Base-by-base conservation (phyloP, 2,329 filamentous ascomycete species). In the Aspergillus ochraceus region DNA sequence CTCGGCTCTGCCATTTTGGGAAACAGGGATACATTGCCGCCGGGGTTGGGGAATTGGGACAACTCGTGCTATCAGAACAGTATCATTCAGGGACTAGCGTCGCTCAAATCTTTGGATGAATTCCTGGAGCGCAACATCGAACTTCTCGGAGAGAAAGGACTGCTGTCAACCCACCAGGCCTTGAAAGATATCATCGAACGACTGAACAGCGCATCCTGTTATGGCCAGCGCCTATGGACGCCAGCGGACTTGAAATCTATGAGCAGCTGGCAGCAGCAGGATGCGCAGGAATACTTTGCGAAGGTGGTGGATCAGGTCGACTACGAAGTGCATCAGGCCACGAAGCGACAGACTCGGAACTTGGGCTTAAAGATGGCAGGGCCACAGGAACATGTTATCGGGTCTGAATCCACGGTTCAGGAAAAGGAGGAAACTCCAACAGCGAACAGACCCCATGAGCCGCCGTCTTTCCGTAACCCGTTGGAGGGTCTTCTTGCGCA, bases 41-140 rank as follows among this genome's bases (percentile, higher is more conserved):
- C 80, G 5, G 95, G 95, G 0, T 79, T 98, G 55, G 92, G 91
- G 10, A 99, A 99, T 74, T 89, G 88, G 79, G 91, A 96, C 79
- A 97, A 97, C 73, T 97, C 92, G 1, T 98, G 95, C 80, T 99
- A 96, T 74, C 95, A 98, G 76, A 99, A 99, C 76, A 97, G 93
- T 72, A 89, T 97, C 20, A 86, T 99, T 11, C 92, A 97, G 74
- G 88, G 89, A 6, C 80, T 98, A 47, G 88, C 93, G 1, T 89
- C 93, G 4, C 81, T 98, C 30, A 83, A 84, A 19, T 84, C 88
- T 4, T 79, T 98, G 30, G 84, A 85, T 26, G 79, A 78, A 2
- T 95, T 92, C 69, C 82, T 96, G 8, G 79, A 65, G n/a, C 66
- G 65, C 26, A 80, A 79, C 60, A 64, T 79, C 19, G 64, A 73